Conservation (phyloP, 805 yeast genomes). For the Kurtzmaniella cleridarum region DNA sequence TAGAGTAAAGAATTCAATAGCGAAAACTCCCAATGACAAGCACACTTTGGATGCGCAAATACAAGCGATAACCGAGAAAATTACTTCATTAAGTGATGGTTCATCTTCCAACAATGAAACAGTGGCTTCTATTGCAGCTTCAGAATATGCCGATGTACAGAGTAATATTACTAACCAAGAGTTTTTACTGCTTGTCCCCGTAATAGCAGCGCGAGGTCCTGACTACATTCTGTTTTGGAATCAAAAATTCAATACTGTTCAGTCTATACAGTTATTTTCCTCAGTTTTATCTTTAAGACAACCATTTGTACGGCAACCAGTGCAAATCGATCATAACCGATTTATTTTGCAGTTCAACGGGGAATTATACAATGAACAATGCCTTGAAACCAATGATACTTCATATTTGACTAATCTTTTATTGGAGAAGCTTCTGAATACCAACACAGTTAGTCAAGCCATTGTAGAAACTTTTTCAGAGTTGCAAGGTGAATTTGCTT, state of each 20-base stretch:
- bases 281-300: slow-evolving; percentile 77
- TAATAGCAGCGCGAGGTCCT: slow-evolving; percentile 58
- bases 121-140: no score
- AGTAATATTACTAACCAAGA: no score
- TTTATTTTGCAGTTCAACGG: slow-evolving; percentile 77
- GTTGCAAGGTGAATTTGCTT: slow-evolving; percentile 83
- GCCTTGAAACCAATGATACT: slow-evolving; percentile 58
- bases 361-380: slow-evolving; percentile 67
- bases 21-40: slow-evolving; percentile 9
- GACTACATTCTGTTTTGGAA: slow-evolving; percentile 33
- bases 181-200: slow-evolving; percentile 3
- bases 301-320: slow-evolving; percentile 78
- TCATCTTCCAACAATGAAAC: no score
- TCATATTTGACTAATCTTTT: slow-evolving; percentile 29
- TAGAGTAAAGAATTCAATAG: slow-evolving; percentile 23
- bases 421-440: no score
- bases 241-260: background rate
- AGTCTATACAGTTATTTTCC: slow-evolving; percentile 41
- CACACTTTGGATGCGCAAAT: slow-evolving; percentile 10
- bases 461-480: slow-evolving; percentile 36
- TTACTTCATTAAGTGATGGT: background rate
- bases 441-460: slow-evolving; percentile 23
- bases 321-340: slow-evolving; percentile 20
- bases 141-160: no score
- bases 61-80: slow-evolving; percentile 6